Evolutionary conservation across 1,139 yeast species (phyloP).

Genomic region (Pichia norvegensis): DNA sequence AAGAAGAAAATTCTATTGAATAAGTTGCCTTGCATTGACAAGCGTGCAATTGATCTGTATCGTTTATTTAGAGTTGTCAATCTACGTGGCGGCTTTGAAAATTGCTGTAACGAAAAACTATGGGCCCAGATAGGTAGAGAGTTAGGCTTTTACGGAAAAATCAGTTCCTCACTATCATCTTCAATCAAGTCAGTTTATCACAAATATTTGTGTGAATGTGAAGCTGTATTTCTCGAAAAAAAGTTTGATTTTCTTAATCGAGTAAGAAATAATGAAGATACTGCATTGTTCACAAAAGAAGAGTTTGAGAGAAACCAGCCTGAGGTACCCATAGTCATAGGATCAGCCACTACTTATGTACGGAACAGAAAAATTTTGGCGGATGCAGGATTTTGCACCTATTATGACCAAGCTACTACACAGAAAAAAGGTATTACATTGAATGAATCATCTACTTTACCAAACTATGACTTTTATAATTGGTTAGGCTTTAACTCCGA

Average conservation of each 20-base stretch:
- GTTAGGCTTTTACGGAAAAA: conserved; percentile 62
- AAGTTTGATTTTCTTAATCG: conserved; percentile 7
- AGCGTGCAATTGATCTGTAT: conserved; percentile 48
- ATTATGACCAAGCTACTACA: conserved; percentile 32
- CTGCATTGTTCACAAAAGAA: conserved; percentile 1
- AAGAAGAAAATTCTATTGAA: conserved; percentile 17
- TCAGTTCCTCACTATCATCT: conserved; percentile 64
- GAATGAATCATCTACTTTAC: conserved; percentile 26
- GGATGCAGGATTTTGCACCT: conserved; percentile 43
- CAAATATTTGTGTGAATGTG: conserved; percentile 27
- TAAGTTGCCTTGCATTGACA: conserved; percentile 48
- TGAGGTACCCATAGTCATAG: conserved; percentile 22
- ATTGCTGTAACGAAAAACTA: conserved; percentile 45
- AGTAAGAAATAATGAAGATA: conserved; percentile 10
- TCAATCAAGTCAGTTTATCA: conserved; percentile 55
- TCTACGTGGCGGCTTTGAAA: conserved; percentile 50
- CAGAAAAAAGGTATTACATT: conserved; percentile 29
- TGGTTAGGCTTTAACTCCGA: conserved; percentile 32
- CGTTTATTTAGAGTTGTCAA: conserved; percentile 44
- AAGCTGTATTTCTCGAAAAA: conserved; percentile 2
- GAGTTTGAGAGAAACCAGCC: neutral
- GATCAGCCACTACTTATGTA: conserved; percentile 39
- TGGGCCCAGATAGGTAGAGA: conserved; percentile 72
- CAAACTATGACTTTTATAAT: conserved; percentile 29
- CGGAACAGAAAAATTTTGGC: conserved; percentile 40